Percentiles rank a stretch among this genome's conserved stretches.
These are phyloP conservation scores for Fonsecaea erecta DNA, from an alignment of 2,329 filamentous ascomycete species.

Conservation along the genomic window DNA sequence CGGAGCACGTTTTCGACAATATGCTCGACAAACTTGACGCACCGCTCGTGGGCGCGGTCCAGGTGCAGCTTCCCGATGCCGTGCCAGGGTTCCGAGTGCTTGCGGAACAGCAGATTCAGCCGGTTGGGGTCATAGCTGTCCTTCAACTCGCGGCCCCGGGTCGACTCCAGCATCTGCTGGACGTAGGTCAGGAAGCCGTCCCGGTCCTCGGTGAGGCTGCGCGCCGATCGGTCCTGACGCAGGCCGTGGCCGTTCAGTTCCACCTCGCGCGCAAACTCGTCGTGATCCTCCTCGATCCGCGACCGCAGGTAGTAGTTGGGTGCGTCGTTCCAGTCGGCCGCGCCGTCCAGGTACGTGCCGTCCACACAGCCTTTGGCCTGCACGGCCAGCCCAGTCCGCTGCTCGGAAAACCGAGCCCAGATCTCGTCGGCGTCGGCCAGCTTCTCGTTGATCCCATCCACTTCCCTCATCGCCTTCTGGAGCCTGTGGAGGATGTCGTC, in stretches of 20 bases:
- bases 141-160: constrained; percentile 18
- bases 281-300: constrained; percentile 18
- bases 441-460: constrained; percentile 10
- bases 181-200: constrained; percentile 11
- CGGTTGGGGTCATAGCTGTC: constrained; percentile 19
- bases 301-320: constrained; percentile 15
- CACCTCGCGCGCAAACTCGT: constrained; percentile 16
- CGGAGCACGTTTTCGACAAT: constrained; percentile 15
- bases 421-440: constrained; percentile 12
- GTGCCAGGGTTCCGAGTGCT: constrained; percentile 17
- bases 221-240: not conserved
- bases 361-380: constrained; percentile 16
- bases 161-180: constrained; percentile 17
- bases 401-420: constrained; percentile 6
- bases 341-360: constrained; percentile 12
- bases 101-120: constrained; percentile 18
- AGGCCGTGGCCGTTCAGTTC: constrained; percentile 17
- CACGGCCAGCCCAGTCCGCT: constrained; percentile 6
- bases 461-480: constrained; percentile 10
- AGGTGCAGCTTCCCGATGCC: constrained; percentile 10
- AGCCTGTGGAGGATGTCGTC: constrained; percentile 8
- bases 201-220: constrained; percentile 18
- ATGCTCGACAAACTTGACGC: constrained; percentile 12
- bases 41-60: constrained; percentile 9
- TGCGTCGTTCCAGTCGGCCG: constrained; percentile 8